Evolutionary conservation across 441 rosid genomes (phyloP).

Genomic region (Mallotus japonicus): DNA sequence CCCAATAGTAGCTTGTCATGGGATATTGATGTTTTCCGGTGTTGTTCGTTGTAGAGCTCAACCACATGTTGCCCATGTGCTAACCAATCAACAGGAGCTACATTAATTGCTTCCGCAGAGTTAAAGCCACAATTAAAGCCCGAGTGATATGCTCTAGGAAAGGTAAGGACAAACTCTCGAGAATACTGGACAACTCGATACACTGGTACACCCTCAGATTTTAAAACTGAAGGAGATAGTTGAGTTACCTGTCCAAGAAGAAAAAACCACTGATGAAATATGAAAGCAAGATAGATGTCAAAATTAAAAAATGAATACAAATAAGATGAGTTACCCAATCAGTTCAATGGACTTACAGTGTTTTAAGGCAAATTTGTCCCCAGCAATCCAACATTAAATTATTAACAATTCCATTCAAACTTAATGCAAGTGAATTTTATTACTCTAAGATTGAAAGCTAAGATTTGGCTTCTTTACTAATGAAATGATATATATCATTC

Average conservation of each 20-base stretch:
- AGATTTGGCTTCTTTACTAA: no score
- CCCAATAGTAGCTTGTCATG: constrained; percentile 89
- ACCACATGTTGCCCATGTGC: constrained; percentile 87
- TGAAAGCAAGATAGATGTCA: neutral
- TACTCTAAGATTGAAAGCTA: no score
- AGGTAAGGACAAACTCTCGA: constrained; percentile 88
- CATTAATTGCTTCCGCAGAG: constrained; percentile 98
- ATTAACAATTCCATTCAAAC: no score
- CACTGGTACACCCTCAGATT: constrained; percentile 80
- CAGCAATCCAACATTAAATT: no score
- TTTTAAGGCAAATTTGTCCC: no score
- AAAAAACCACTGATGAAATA: neutral
- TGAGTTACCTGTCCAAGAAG: constrained; percentile 72
- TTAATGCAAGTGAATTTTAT: no score
- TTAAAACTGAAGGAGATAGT: constrained; percentile 82
- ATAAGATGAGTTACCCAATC: neutral
- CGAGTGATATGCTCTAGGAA: constrained; percentile 95
- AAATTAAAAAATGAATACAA: neutral
- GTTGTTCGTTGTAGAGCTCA: constrained; percentile 78
- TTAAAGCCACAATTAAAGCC: constrained; percentile 98
- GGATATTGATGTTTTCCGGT: constrained; percentile 88
- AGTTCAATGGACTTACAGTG: no score
- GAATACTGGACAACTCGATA: constrained; percentile 71
- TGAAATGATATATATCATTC: no score
- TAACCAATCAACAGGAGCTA: constrained; percentile 97